Evolutionary conservation across 2,329 filamentous ascomycete species (phyloP).

Genomic region (Verticillium alfalfae): DNA sequence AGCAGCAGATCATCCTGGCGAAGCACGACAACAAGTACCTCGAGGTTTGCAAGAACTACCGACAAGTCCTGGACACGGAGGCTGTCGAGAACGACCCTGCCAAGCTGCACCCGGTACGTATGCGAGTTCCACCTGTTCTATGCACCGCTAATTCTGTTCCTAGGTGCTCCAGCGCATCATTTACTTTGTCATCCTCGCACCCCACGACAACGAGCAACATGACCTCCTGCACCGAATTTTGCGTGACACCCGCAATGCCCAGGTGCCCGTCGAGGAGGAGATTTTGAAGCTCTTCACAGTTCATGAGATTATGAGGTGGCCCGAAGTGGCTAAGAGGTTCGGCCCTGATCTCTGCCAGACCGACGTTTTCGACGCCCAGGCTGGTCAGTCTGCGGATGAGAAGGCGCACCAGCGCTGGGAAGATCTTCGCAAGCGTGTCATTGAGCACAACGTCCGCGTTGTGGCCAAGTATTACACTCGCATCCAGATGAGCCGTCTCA

Average conservation of each 20-base stretch:
- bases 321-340: constrained; percentile 82
- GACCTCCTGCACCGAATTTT: constrained; percentile 93
- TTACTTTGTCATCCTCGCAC: constrained; percentile 94
- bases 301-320: constrained; percentile 97
- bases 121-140: constrained; percentile 22
- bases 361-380: constrained; percentile 76
- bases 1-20: constrained; percentile 91
- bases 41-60: constrained; percentile 96
- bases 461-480: constrained; percentile 98
- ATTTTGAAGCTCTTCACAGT: constrained; percentile 93
- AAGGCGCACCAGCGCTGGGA: constrained; percentile 86
- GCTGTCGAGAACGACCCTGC: constrained; percentile 85
- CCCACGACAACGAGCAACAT: constrained; percentile 97
- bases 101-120: constrained; percentile 72
- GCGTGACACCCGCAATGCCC: constrained; percentile 73
- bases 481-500: constrained; percentile 86
- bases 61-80: constrained; percentile 93
- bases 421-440: constrained; percentile 94
- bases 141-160: not conserved
- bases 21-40: constrained; percentile 98
- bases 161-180: constrained; percentile 90
- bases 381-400: constrained; percentile 62
- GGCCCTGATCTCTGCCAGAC: constrained; percentile 82
- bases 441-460: constrained; percentile 97
- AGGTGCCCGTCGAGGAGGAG: constrained; percentile 74